Conservation (phyloP, 2,329 filamentous ascomycete genomes). For the Plectosphaerella cucumerina region DNA sequence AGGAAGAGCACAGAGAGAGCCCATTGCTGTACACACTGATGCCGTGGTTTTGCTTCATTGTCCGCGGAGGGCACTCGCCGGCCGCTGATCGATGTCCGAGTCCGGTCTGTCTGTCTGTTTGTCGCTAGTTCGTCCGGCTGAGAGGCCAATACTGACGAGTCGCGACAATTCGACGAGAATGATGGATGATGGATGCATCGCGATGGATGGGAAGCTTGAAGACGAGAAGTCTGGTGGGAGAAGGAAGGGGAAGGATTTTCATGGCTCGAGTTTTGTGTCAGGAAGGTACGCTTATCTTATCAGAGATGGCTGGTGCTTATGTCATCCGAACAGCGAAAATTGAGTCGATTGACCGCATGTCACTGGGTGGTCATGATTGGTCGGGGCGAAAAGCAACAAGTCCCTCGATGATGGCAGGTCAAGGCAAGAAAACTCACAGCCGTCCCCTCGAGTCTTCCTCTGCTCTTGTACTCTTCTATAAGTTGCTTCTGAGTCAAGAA, state of each 20-base stretch:
- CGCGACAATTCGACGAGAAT: too few relatives aligned
- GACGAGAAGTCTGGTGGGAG: neutral
- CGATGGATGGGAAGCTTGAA: neutral
- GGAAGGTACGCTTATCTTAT: neutral
- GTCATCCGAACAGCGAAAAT: neutral
- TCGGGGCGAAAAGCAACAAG: neutral
- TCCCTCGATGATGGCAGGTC: neutral
- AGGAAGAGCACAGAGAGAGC: constrained; percentile 42
- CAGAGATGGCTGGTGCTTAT: neutral
- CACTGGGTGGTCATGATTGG: neutral
- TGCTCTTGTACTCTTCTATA: neutral
- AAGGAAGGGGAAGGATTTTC: neutral
- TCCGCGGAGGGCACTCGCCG: neutral
- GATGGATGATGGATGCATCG: too few relatives aligned
- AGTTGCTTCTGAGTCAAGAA: neutral
- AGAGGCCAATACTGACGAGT: too few relatives aligned
- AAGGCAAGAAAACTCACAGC: neutral
- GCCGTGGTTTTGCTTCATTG: constrained; percentile 29
- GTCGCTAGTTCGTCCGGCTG: too few relatives aligned
- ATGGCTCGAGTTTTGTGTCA: constrained; percentile 4
- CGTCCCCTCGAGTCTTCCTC: neutral
- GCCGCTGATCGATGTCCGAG: neutral
- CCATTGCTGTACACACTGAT: constrained; percentile 58
- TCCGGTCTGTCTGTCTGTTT: too few relatives aligned
- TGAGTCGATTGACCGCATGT: neutral